Evolutionary conservation across 345 rosid genomes (phyloP).

Genomic region (Acer saccharum): DNA sequence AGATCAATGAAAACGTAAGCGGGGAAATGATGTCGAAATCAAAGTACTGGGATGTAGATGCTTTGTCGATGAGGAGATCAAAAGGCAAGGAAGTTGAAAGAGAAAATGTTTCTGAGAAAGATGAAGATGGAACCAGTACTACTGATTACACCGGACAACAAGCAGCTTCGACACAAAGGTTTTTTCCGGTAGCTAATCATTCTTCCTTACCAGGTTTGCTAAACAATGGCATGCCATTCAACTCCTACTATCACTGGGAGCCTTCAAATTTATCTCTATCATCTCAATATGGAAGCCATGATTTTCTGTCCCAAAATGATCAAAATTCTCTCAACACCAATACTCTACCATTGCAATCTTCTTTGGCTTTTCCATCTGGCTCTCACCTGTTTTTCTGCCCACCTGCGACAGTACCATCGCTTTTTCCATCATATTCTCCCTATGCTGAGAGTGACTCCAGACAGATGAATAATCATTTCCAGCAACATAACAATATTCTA

Average conservation of each 20-base stretch:
- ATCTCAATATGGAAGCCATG: constrained; percentile 61
- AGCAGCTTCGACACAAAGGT: not conserved
- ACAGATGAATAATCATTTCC: constrained; percentile 39
- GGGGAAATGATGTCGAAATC: not conserved
- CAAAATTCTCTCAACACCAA: constrained; percentile 25
- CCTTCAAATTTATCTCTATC: constrained; percentile 69
- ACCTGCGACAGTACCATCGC: constrained; percentile 53
- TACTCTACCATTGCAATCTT: constrained; percentile 28
- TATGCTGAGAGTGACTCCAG: constrained; percentile 33
- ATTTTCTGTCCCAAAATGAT: constrained; percentile 51
- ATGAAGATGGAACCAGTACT: constrained; percentile 36
- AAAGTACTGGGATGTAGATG: too few relatives aligned
- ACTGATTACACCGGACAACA: constrained; percentile 38
- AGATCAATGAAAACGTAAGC: constrained; percentile 19
- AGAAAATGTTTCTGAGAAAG: constrained; percentile 30
- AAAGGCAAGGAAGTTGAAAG: constrained; percentile 40
- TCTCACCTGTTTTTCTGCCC: constrained; percentile 66
- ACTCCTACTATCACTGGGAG: constrained; percentile 58
- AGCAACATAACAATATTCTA: constrained; percentile 33
- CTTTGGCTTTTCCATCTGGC: constrained; percentile 36
- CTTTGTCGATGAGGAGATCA: constrained; percentile 27
- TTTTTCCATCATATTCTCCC: constrained; percentile 60
- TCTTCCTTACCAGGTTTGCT: constrained; percentile 41
- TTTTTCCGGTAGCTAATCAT: constrained; percentile 35
- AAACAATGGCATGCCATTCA: constrained; percentile 38